Conservation (phyloP, 257 asterid genomes). For the Plectranthus barbatus region DNA sequence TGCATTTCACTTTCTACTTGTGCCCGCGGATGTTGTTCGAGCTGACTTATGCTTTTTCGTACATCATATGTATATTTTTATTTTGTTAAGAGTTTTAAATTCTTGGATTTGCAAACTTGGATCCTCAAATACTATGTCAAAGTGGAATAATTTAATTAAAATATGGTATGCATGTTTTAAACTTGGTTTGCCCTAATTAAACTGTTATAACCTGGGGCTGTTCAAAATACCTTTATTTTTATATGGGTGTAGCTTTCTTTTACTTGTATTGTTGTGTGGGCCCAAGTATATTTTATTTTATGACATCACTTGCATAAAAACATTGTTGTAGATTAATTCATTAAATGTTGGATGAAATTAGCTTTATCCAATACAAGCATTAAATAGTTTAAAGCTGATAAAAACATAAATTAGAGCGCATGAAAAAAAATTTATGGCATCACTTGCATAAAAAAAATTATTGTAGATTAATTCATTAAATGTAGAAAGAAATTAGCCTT, state of each 20-base stretch:
- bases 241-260: not conserved
- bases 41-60: not conserved
- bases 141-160: not conserved
- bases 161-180: not conserved
- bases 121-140: not conserved
- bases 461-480: no score
- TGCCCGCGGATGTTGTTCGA: not conserved
- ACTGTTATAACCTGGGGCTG: not conserved
- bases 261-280: not conserved
- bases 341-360: not conserved
- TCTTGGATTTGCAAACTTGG: not conserved
- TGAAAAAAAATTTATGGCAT: no score
- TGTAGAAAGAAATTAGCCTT: no score
- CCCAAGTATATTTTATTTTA: not conserved
- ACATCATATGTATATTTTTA: not conserved
- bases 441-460: no score
- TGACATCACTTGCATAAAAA: not conserved
- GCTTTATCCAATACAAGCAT: not conserved
- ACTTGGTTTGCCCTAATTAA: not conserved
- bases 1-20: not conserved
- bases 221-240: not conserved
- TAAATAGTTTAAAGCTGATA: no score
- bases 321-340: not conserved
- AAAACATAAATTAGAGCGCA: no score
- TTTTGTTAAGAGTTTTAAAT: not conserved